Percentiles rank a stretch among this genome's conserved stretches.
phyloP scores from a whole-genome alignment of 768 basidiomycete species.

The Tylopilus balloui region DNA sequence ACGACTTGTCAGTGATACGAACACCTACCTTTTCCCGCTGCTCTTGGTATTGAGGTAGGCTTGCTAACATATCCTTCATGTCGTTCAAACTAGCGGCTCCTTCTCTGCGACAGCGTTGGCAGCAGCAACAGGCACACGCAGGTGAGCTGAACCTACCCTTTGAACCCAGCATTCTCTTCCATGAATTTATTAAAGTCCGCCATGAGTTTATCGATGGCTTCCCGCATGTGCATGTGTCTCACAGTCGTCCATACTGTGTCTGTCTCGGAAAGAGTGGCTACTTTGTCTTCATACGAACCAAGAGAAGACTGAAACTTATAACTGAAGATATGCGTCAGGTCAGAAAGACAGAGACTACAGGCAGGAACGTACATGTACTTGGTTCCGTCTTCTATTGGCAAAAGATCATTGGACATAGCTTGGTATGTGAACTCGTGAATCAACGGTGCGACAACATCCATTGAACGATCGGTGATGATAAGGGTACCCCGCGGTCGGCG shows the following conservation, averaged over 20 bases:
- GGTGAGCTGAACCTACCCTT: conserved; percentile 53
- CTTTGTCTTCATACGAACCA: conserved; percentile 85
- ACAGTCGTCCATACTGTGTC: conserved; percentile 91
- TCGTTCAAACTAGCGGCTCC: conserved; percentile 88
- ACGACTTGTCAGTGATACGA: neutral
- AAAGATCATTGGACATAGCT: conserved; percentile 94
- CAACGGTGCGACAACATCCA: conserved; percentile 89
- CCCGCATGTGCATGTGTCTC: conserved; percentile 98
- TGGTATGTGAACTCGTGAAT: conserved; percentile 99
- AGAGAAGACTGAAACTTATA: conserved; percentile 91
- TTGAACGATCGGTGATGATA: conserved; percentile 92
- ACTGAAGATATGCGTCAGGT: conserved; percentile 36
- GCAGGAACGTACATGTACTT: conserved; percentile 72
- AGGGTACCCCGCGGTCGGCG: conserved; percentile 73
- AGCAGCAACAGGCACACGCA: conserved; percentile 1
- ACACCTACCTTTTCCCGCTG: conserved; percentile 80
- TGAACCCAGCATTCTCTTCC: conserved; percentile 91
- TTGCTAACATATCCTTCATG: conserved; percentile 99
- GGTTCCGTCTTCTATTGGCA: conserved; percentile 81
- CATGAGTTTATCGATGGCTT: conserved; percentile 97
- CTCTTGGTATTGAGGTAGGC: conserved; percentile 89
- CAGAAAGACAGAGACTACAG: conserved; percentile 8
- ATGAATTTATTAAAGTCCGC: conserved; percentile 92
- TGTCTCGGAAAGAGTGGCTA: conserved; percentile 75
- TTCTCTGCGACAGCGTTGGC: conserved; percentile 41